Evolutionary conservation across 2,329 filamentous ascomycete genomes (phyloP).

Genomic region (Fusarium sp.): DNA sequence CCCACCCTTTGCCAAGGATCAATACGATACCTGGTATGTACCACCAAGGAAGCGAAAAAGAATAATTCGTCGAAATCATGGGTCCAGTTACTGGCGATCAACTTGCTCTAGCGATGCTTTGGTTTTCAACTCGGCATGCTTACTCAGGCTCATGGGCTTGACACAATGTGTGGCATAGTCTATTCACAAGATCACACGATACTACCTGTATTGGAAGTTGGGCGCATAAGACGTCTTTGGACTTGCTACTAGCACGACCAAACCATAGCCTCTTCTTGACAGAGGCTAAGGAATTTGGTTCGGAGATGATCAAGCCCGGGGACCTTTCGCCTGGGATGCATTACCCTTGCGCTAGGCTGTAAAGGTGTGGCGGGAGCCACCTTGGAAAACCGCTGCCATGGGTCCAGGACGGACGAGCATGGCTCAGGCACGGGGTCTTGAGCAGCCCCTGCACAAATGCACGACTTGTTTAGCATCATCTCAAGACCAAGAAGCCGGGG

Average conservation of each 20-base stretch:
- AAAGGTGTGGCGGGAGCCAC: conserved; percentile 32
- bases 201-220: background rate
- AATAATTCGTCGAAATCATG: conserved; percentile 40
- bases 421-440: conserved; percentile 19
- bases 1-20: conserved; percentile 37
- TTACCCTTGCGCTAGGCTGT: conserved; percentile 37
- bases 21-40: conserved; percentile 31
- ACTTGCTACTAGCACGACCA: background rate
- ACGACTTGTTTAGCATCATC: conserved; percentile 37
- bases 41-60: conserved; percentile 44
- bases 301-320: conserved; percentile 41
- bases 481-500: conserved; percentile 29
- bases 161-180: background rate
- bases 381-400: conserved; percentile 43
- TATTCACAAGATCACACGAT: background rate
- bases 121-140: background rate
- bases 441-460: conserved; percentile 32
- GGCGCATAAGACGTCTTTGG: background rate
- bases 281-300: conserved; percentile 22
- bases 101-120: conserved; percentile 1
- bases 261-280: conserved; percentile 12
- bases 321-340: conserved; percentile 33
- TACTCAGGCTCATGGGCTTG: background rate
- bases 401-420: conserved; percentile 33
- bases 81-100: conserved; percentile 26